phyloP scores from a whole-genome alignment of 495 filamentous ascomycete species.

The Talaromyces adpressus region DNA sequence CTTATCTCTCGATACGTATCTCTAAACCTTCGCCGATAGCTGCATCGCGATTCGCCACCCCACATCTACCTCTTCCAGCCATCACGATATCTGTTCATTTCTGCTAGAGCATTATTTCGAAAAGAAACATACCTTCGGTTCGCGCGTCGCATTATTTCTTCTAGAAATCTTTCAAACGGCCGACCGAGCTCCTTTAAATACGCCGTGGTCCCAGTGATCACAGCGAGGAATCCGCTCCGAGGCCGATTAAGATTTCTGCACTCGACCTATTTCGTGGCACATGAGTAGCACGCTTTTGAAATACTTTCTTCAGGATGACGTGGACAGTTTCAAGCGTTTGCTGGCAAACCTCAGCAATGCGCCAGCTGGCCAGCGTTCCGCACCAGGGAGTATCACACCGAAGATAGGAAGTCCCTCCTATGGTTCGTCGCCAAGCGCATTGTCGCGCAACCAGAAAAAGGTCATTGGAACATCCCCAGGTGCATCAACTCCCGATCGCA shows the following conservation, averaged over 20 bases:
- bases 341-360: slow-evolving; percentile 60
- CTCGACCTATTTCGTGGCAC: slow-evolving; percentile 44
- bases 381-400: slow-evolving; percentile 23
- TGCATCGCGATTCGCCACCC: background rate
- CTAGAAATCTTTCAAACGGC: slow-evolving; percentile 33
- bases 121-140: too few species aligned
- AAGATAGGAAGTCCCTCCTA: slow-evolving; percentile 42
- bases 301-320: slow-evolving; percentile 91
- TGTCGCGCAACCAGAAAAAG: slow-evolving; percentile 34
- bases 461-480: slow-evolving; percentile 22
- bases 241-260: slow-evolving; percentile 52
- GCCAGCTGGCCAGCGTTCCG: slow-evolving; percentile 25
- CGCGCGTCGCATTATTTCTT: slow-evolving; percentile 8
- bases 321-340: slow-evolving; percentile 79
- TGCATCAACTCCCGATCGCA: slow-evolving; percentile 19
- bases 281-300: slow-evolving; percentile 98
- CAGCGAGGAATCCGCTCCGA: slow-evolving; percentile 70
- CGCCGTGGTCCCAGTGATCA: slow-evolving; percentile 76
- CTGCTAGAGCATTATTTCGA: too few species aligned
- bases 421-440: slow-evolving; percentile 40
- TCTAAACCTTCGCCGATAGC: background rate
- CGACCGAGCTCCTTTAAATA: slow-evolving; percentile 63
- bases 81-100: background rate
- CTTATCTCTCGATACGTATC: background rate
- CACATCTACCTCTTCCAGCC: background rate